phyloP scores from a whole-genome alignment of 1,284 basidiomycete species.

The Melampsora occidentalis region DNA sequence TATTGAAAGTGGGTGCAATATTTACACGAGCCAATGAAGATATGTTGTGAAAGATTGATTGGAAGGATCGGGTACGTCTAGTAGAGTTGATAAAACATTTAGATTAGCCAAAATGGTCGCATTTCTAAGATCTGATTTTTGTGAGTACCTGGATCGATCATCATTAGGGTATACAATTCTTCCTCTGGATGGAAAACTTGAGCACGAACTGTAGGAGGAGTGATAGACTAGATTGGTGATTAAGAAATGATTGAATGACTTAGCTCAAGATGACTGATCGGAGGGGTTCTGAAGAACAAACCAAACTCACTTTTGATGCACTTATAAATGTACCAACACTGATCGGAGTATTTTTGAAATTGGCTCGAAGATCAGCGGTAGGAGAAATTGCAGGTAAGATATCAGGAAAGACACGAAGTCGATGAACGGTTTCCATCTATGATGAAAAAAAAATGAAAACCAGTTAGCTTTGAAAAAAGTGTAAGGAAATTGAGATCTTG shows the following conservation, averaged over 20 bases:
- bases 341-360: slow-evolving; percentile 60
- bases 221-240: slow-evolving; percentile 59
- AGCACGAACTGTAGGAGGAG: slow-evolving; percentile 65
- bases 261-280: neutral
- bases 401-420: slow-evolving; percentile 88
- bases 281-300: neutral
- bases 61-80: slow-evolving; percentile 73
- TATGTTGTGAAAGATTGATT: slow-evolving; percentile 68
- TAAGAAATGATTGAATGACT: neutral
- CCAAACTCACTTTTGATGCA: slow-evolving; percentile 62
- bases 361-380: slow-evolving; percentile 61
- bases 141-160: slow-evolving; percentile 72
- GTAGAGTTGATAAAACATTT: no score
- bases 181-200: slow-evolving; percentile 76
- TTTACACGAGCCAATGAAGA: slow-evolving; percentile 81
- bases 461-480: neutral
- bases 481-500: neutral
- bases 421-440: slow-evolving; percentile 84
- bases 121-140: neutral
- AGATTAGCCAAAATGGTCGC: neutral
- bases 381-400: slow-evolving; percentile 71
- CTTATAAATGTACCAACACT: slow-evolving; percentile 69
- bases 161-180: slow-evolving; percentile 78
- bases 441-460: neutral
- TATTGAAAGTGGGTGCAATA: slow-evolving; percentile 47